phyloP scores from a whole-genome alignment of 305 asterid species.

The Ilex paraguariensis region DNA sequence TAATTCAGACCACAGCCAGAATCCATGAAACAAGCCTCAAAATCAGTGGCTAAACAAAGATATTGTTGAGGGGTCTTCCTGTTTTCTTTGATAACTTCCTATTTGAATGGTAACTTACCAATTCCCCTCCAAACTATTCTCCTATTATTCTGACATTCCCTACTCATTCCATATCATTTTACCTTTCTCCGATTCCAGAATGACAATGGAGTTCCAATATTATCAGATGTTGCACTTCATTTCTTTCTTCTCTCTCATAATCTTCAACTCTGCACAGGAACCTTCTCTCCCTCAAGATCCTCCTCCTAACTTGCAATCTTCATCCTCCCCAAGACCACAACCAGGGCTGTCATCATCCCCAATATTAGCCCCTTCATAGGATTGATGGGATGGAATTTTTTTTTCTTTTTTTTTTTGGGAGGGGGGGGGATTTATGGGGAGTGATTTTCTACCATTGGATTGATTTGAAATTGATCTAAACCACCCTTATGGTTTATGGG shows the following conservation, averaged over 20 bases:
- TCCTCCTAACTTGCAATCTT: not conserved
- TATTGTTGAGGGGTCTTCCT: conserved; percentile 14
- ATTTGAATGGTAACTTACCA: conserved; percentile 15
- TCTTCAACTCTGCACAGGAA: not conserved
- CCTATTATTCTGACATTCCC: not conserved
- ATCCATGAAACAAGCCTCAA: not conserved
- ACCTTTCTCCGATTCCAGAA: not conserved
- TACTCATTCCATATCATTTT: conserved; percentile 4
- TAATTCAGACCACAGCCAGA: not conserved
- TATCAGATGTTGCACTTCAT: not conserved
- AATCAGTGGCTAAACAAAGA: not conserved
- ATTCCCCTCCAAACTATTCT: conserved; percentile 4
- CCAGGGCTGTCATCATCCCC: not conserved
- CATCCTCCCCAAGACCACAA: not conserved
- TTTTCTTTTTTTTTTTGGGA: too few species aligned
- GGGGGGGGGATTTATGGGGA: too few species aligned
- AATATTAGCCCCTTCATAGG: not conserved
- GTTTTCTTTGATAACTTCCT: conserved; percentile 16
- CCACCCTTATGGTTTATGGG: too few species aligned
- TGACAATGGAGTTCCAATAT: conserved; percentile 1
- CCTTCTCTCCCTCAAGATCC: not conserved
- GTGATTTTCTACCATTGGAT: too few species aligned
- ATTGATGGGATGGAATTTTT: too few species aligned
- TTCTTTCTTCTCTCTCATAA: conserved; percentile 1
- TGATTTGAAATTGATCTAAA: too few species aligned